Conservation (phyloP, 2,329 filamentous ascomycete species). For the Diaporthe helianthi region DNA sequence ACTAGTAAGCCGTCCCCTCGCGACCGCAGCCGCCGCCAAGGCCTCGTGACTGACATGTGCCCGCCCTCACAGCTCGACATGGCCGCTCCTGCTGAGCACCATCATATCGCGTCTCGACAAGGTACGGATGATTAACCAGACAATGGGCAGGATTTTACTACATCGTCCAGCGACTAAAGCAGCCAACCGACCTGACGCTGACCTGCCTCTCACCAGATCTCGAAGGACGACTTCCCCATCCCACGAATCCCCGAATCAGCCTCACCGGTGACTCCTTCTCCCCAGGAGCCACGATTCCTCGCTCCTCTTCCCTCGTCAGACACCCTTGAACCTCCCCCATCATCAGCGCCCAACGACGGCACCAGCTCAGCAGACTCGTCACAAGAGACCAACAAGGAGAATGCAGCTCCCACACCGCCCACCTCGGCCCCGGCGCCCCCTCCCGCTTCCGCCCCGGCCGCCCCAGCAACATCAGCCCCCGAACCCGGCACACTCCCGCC, state of each 20-base stretch:
- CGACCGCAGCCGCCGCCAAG: neutral
- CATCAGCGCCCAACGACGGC: conserved; percentile 47
- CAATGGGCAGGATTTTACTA: neutral
- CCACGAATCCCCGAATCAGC: conserved; percentile 61
- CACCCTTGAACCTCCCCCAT: conserved; percentile 51
- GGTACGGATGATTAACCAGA: conserved; percentile 44
- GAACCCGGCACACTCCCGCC: conserved; percentile 63
- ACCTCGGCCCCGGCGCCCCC: conserved; percentile 44
- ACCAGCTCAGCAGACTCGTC: conserved; percentile 47
- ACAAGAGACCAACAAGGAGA: conserved; percentile 73
- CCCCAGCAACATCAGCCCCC: conserved; percentile 45
- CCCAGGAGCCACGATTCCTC: conserved; percentile 51
- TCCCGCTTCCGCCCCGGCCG: conserved; percentile 45
- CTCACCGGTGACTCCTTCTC: conserved; percentile 48
- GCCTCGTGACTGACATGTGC: conserved; percentile 39
- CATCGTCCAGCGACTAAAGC: neutral
- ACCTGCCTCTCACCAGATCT: conserved; percentile 62
- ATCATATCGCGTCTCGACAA: conserved; percentile 73
- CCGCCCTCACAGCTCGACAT: conserved; percentile 63
- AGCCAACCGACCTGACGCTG: conserved; percentile 1
- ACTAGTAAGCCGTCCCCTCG: conserved; percentile 57
- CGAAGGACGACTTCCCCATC: conserved; percentile 76
- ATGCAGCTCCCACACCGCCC: conserved; percentile 54
- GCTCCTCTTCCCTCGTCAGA: conserved; percentile 55
- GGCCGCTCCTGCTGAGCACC: conserved; percentile 71